Conservation (phyloP, 768 basidiomycete species). For the Steccherinum ochraceum region DNA sequence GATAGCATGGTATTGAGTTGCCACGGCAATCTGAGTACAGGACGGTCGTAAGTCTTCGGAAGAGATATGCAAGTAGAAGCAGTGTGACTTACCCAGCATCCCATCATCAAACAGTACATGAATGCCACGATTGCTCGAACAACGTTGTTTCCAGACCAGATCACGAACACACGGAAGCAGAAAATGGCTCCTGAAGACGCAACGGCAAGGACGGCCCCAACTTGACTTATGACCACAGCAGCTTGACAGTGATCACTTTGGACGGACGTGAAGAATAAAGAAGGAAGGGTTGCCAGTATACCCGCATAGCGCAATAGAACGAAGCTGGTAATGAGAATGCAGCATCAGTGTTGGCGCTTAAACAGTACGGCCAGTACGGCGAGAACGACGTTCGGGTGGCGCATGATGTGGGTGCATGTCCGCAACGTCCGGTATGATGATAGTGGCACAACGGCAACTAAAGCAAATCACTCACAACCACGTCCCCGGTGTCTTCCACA, state of each 20-base stretch:
- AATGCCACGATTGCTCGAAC: conserved; percentile 20
- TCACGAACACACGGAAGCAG: conserved; percentile 27
- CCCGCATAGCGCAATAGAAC: conserved; percentile 7
- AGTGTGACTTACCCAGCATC: conserved; percentile 3
- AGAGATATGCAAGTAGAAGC: no score
- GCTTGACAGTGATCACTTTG: conserved; percentile 25
- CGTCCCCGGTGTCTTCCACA: conserved; percentile 5
- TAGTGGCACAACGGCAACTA: background rate
- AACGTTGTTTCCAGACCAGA: conserved; percentile 26
- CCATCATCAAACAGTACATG: background rate
- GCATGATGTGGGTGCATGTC: no score
- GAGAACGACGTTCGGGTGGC: no score
- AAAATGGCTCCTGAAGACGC: conserved; percentile 27
- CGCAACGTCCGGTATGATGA: no score
- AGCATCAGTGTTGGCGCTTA: background rate
- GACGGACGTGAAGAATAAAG: conserved; percentile 9
- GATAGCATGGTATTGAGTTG: conserved; percentile 23
- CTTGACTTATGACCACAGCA: conserved; percentile 25
- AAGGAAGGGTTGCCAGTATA: conserved; percentile 8
- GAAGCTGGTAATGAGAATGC: background rate
- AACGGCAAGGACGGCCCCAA: conserved; percentile 24
- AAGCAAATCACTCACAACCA: background rate
- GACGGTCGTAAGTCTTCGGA: background rate
- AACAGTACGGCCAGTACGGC: no score
- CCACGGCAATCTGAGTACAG: conserved; percentile 24